Evolutionary conservation across 257 asterid species (phyloP).

Genomic region (Haberlea rhodopensis): DNA sequence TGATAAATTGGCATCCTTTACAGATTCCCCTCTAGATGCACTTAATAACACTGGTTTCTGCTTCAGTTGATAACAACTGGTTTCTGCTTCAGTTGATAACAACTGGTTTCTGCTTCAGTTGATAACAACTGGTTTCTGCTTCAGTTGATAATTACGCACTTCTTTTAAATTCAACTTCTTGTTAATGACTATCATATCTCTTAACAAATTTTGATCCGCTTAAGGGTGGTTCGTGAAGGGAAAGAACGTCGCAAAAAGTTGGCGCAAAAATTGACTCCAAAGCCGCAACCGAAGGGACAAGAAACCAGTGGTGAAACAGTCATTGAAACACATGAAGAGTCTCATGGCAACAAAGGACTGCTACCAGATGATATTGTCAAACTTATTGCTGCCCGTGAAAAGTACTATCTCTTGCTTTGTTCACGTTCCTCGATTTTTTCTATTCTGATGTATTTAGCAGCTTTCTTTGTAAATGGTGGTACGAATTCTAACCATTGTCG

Average conservation of each 20-base stretch:
- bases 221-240: conserved; percentile 71
- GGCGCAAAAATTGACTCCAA: conserved; percentile 75
- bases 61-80: no score
- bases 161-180: conserved; percentile 3
- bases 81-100: no score
- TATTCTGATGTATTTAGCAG: conserved; percentile 9
- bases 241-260: conserved; percentile 72
- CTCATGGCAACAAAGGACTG: conserved; percentile 49
- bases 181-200: conserved; percentile 8
- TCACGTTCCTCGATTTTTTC: background rate
- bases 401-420: conserved; percentile 41
- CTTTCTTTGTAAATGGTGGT: conserved; percentile 13
- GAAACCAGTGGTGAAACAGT: no score
- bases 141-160: background rate
- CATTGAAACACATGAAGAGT: no score
- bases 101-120: no score
- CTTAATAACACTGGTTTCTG: background rate
- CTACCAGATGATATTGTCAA: conserved; percentile 82
- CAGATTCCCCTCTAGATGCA: background rate
- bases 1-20: no score
- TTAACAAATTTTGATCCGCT: conserved; percentile 9
- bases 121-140: no score
- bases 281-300: conserved; percentile 35
- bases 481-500: conserved; percentile 8
- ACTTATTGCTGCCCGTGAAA: conserved; percentile 67